Percentiles rank a stretch among this genome's conserved stretches.
Evolutionary conservation across 2,329 filamentous ascomycete species (phyloP).

Genomic region (Nothopassalora personata): DNA sequence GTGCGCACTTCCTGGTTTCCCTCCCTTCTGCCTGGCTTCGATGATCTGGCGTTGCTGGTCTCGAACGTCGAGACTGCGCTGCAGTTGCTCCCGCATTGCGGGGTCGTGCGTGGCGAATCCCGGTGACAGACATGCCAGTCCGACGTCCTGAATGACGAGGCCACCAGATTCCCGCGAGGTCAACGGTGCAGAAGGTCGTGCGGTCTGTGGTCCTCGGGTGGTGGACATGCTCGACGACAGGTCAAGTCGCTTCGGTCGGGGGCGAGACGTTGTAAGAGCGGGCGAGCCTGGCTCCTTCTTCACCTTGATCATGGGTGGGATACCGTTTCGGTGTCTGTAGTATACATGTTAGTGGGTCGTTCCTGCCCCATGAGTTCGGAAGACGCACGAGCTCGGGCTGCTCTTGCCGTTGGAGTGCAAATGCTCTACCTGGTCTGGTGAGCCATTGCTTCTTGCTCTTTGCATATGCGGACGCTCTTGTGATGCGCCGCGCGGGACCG

Average conservation of each 20-base stretch:
- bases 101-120: constrained; percentile 96
- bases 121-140: constrained; percentile 87
- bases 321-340: constrained; percentile 49
- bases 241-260: constrained; percentile 71
- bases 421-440: constrained; percentile 22
- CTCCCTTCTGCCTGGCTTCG: constrained; percentile 84
- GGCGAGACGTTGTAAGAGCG: constrained; percentile 65
- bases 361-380: constrained; percentile 19
- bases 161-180: constrained; percentile 68
- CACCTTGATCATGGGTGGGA: constrained; percentile 75
- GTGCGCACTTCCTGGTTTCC: constrained; percentile 48
- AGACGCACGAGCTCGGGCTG: constrained; percentile 46
- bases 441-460: constrained; percentile 33
- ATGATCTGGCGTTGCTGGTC: constrained; percentile 95
- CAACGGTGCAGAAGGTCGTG: constrained; percentile 63
- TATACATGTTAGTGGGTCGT: constrained; percentile 17
- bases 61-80: constrained; percentile 85
- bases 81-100: constrained; percentile 90
- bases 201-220: constrained; percentile 35
- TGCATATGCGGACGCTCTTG: constrained; percentile 27
- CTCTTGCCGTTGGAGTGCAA: constrained; percentile 47
- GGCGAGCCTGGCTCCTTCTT: constrained; percentile 95
- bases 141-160: constrained; percentile 83
- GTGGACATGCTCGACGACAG: constrained; percentile 54
- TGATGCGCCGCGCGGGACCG: constrained; percentile 4